Evolutionary conservation across 2,329 filamentous ascomycete genomes (phyloP).

Genomic region (Volutella citrinella): DNA sequence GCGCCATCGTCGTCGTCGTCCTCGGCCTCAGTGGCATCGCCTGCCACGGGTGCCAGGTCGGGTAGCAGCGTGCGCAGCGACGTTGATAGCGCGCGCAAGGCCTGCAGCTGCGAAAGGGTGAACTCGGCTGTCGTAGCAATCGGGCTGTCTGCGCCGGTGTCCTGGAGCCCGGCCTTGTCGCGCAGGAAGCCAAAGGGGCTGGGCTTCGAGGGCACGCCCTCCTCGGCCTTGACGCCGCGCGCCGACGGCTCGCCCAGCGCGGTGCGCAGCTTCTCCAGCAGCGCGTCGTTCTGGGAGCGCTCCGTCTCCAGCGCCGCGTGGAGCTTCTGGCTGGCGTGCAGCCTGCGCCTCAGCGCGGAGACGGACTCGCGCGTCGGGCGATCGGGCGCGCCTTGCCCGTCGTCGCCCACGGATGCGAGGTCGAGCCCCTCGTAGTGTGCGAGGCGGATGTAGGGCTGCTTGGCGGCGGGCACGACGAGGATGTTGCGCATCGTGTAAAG

Average conservation of each 20-base stretch:
- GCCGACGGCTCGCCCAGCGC: constrained; percentile 32
- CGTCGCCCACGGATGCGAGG: constrained; percentile 28
- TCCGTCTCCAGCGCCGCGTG: constrained; percentile 69
- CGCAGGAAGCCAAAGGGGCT: constrained; percentile 55
- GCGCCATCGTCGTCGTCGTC: constrained; percentile 30
- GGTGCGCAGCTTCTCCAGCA: constrained; percentile 61
- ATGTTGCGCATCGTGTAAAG: constrained; percentile 90
- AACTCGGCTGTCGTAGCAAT: constrained; percentile 73
- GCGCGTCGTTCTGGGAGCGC: constrained; percentile 66
- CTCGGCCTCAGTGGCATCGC: constrained; percentile 29
- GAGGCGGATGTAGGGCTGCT: constrained; percentile 76
- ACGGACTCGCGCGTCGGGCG: constrained; percentile 65
- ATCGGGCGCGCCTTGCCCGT: constrained; percentile 11
- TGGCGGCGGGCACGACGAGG: constrained; percentile 64
- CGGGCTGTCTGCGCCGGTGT: constrained; percentile 51
- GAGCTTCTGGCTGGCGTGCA: constrained; percentile 76
- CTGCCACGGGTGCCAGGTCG: constrained; percentile 44
- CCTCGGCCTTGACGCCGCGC: constrained; percentile 24
- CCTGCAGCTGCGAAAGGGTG: constrained; percentile 77
- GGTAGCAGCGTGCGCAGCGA: constrained; percentile 64
- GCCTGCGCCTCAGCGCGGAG: constrained; percentile 66
- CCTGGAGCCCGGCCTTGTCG: constrained; percentile 47
- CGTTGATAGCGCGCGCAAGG: constrained; percentile 64
- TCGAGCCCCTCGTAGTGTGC: constrained; percentile 76
- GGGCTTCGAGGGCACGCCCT: constrained; percentile 7